Base-by-base conservation (phyloP, 768 basidiomycete species). In the Candolleomyces efflorescens region DNA sequence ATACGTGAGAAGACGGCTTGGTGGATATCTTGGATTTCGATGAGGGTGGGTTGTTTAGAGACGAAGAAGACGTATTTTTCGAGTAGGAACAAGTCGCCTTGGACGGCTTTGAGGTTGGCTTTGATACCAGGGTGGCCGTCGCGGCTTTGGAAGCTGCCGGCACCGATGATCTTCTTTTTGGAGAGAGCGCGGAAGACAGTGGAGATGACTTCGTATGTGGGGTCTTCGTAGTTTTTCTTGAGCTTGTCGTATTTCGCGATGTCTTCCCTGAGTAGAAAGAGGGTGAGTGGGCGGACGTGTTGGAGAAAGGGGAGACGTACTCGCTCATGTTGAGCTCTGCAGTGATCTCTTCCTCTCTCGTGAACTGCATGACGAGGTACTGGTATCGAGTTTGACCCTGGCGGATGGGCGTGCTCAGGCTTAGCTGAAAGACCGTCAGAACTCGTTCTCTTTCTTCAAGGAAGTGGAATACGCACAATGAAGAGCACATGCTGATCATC, bases 61-160 rank as follows among this genome's bases (percentile, higher is more conserved):
- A 98, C 93, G 75, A 98, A 98, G 74, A 99, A 93, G 49, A 99
- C 81, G 71, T 90, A 92, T 82, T 98, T 98, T 67, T 98, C 97
- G 62, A 99, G 87, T 79, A 98, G 84, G 82, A 97, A 98, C 32
- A 99, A 84, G 69, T 98, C 94, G 59, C 97, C 97, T 71, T 96
- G 94, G 3, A 90, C 82, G 45, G 97, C 97, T 74, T 98, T 98
- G 64, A 98, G 80, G 71, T 98, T 97, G 64, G 93, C 94, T 75
- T 98, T 98, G 75, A 99, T 88, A n/a, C 93, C 92, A 15, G 91
- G 89, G 62, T 94, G 89, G 3, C 94, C 92, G 64, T 89, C 87
- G 27, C 90, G 92, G 64, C 94, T 92, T 71, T 90, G 85, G 82
- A 94, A 95, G 64, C 79, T 82, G 37, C 92, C 90, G 0, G 92